Evolutionary conservation across 177 flowering plant species (phyloP), one percentile per base, ranked within the genome.

Genomic region (Vitis hybrid): DNA sequence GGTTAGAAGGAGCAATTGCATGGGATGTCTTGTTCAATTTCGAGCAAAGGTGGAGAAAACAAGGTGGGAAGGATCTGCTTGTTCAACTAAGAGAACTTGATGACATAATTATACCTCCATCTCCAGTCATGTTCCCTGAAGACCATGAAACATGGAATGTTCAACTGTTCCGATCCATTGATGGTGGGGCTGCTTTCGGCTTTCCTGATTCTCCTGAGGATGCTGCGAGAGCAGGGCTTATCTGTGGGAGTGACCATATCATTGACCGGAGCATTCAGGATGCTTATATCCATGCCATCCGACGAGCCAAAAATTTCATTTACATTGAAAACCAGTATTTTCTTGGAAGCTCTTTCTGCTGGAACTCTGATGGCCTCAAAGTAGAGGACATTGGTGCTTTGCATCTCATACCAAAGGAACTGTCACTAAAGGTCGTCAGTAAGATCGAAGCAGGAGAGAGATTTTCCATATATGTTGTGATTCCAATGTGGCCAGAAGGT

Each of bases 401-500:
- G 70, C 90, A 89, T 68, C 75, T 89, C 13, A 83, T 89, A 21
- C 94, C 94, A 1, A 89, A 88, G 71, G 94, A 89, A 65, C 74
- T 89, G 4, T 85, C 94, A 0, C 73, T 89, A 8, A 89, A 89
- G 76, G 83, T 88, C 51, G 80, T 84, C 2, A 86, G 90, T 57
- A 89, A 89, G 81, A 88, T 89, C 55, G 82, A 86, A 70, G 87
- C 87, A 5, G 88, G 87, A 18, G 90, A 89, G 75, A 74, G 87
- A 58, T 89, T 89, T 56, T 60, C 76, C 2, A 87, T 86, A 8
- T 89, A 89, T 62, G 32, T 89, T 46, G 90, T 89, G 48, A 58
- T 89, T 14, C 94, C 94, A 11, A 89, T 89, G 94, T 89, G 94
- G 94, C 94, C 94, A 1, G 94, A 89, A 69, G 91, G 94, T 6